phyloP scores from a whole-genome alignment of 148 eudicot species.

The Vaccinium myrtillus region DNA sequence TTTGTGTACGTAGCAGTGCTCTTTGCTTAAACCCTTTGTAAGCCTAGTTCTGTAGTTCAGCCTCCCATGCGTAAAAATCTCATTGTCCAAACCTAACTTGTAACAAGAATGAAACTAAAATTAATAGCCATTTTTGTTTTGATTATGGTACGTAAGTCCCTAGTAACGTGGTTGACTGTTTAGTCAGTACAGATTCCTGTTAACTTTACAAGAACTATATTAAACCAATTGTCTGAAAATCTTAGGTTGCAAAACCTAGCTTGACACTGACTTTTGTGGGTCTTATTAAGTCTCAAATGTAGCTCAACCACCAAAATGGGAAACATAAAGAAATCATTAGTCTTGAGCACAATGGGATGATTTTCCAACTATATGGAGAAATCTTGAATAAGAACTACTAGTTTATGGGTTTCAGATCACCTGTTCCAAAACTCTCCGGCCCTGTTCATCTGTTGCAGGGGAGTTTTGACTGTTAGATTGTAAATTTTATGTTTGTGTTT shows the following conservation, averaged over 20 bases:
- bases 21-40: too few species aligned
- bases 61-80: not conserved
- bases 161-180: not conserved
- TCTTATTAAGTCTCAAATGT: not conserved
- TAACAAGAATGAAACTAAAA: not conserved
- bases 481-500: too few species aligned
- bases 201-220: not conserved
- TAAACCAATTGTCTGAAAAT: not conserved
- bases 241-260: not conserved
- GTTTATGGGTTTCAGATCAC: too few species aligned
- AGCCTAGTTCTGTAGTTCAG: too few species aligned
- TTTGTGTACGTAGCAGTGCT: too few species aligned
- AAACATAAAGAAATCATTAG: not conserved
- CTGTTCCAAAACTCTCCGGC: too few species aligned
- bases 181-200: not conserved
- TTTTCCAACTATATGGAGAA: not conserved
- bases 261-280: not conserved
- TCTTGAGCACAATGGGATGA: not conserved
- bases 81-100: not conserved
- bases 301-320: conserved; percentile 6
- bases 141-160: not conserved
- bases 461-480: too few species aligned
- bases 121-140: not conserved
- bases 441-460: too few species aligned
- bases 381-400: not conserved